Evolutionary conservation across 208 protist species (phyloP), one percentile per base, ranked within the genome.

Genomic region (Borovskyia barvae): DNA sequence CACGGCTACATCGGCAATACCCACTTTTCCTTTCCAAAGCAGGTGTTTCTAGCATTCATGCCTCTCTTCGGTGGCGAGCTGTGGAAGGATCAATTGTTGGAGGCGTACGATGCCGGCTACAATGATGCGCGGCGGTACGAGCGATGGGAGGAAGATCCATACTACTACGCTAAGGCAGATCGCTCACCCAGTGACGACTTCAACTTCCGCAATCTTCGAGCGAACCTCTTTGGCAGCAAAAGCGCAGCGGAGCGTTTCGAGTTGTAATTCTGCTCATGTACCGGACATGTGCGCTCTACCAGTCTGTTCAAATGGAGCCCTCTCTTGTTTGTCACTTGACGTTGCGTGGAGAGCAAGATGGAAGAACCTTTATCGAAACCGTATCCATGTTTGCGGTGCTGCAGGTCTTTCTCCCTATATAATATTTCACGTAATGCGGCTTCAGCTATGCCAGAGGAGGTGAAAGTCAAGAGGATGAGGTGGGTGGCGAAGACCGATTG

Each of bases 81-180:
- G 17, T 48, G 78, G 20, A 66, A 65, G 28, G 85, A 89, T 3
- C 77, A 89, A 22, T 69, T 94, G 20, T 65, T 94, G 25, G 61
- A 85, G 61, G 85, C 88, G 29, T 95, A 87, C 64, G 86, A 95
- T 50, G 82, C 77, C 19, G 90, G 90, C 19, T 92, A 90, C 67
- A 79, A 92, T 59, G 90, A 95, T 41, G 90, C 90, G 3, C 70
- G 81, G 9, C 80, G 85, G 19, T 95, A 93, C 58, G 84, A 92
- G 58, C 85, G 90, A 9, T 95, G 90, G 87, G 90, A 95, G 54
- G 90, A 95, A 56, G 90, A 95, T 48, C 80, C 90, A 25, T 95
- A 95, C 67, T 83, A 84, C 61, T 95, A 79, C 58, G 77, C 85
- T 14, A 95, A 92, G 73, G 74, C 85, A 0, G 88, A 94, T 51